Conservation (phyloP, 352 stramenopile genomes). For the Aphanomyces euteiches region DNA sequence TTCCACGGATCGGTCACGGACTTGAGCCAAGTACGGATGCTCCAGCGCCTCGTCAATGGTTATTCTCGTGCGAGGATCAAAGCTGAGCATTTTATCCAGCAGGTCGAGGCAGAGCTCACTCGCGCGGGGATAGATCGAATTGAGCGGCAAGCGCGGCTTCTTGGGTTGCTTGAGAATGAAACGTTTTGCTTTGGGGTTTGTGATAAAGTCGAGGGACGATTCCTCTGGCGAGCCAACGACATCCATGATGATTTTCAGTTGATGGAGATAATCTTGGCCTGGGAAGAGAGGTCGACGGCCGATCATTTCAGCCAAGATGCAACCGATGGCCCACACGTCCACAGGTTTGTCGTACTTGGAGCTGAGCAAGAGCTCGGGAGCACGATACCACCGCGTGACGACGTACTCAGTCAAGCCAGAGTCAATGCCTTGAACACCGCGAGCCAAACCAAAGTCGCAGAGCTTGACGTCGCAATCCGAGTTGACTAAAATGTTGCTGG, state of each 20-base stretch:
- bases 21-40: slow-evolving; percentile 72
- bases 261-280: slow-evolving; percentile 82
- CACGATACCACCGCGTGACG: slow-evolving; percentile 89
- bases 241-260: slow-evolving; percentile 89
- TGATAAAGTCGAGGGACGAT: slow-evolving; percentile 83
- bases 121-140: slow-evolving; percentile 81
- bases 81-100: slow-evolving; percentile 91
- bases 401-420: slow-evolving; percentile 88
- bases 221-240: slow-evolving; percentile 77
- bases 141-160: slow-evolving; percentile 77
- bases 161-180: slow-evolving; percentile 85
- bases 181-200: slow-evolving; percentile 84
- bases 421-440: slow-evolving; percentile 67
- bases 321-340: slow-evolving; percentile 85
- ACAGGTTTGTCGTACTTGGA: slow-evolving; percentile 88
- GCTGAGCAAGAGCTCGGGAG: slow-evolving; percentile 88
- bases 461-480: slow-evolving; percentile 78
- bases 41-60: slow-evolving; percentile 72
- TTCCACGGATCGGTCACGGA: slow-evolving; percentile 69
- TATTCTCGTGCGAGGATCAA: slow-evolving; percentile 87
- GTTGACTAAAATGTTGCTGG: slow-evolving; percentile 77
- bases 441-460: slow-evolving; percentile 74
- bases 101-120: slow-evolving; percentile 83
- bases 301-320: slow-evolving; percentile 84
- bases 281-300: slow-evolving; percentile 79